Evolutionary conservation across 371 early-diverging fungal genomes (phyloP).

Genomic region (Mucor sp.): DNA sequence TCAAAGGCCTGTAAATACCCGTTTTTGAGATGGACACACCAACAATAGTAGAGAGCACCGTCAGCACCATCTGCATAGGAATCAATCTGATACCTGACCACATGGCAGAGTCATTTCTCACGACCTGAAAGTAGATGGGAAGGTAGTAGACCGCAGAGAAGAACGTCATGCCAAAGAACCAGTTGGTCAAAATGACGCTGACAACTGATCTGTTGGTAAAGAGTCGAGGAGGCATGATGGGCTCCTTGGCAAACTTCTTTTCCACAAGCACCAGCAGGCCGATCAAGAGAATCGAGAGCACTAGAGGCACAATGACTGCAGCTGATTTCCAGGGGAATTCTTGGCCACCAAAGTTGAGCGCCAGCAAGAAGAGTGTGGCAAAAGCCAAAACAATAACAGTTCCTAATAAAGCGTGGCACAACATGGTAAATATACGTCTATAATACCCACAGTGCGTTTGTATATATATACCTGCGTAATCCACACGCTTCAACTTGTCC

Average conservation of each 20-base stretch:
- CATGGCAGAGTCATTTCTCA: conserved; percentile 54
- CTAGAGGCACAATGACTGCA: conserved; percentile 62
- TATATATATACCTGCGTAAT: conserved; percentile 33
- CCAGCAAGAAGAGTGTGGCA: conserved; percentile 45
- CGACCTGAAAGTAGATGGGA: conserved; percentile 83
- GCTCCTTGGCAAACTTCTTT: conserved; percentile 52
- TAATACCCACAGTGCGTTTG: neutral
- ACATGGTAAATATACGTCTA: neutral
- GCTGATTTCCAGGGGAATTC: conserved; percentile 65
- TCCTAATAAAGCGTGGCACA: neutral
- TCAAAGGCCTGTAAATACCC: conserved; percentile 53
- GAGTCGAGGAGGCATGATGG: conserved; percentile 58
- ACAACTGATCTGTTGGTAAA: conserved; percentile 54
- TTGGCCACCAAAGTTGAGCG: conserved; percentile 54
- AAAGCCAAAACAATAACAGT: conserved; percentile 42
- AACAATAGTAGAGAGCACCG: conserved; percentile 33
- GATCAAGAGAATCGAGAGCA: conserved; percentile 46
- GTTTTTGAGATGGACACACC: conserved; percentile 52
- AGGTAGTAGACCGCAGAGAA: conserved; percentile 59
- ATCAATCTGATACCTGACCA: conserved; percentile 57
- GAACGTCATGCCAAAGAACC: conserved; percentile 61
- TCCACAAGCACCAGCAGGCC: conserved; percentile 50
- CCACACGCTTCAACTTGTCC: conserved; percentile 44
- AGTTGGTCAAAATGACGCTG: conserved; percentile 46
- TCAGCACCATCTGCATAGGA: conserved; percentile 53